These are phyloP conservation scores for Globisporangium orthogonon DNA, from an alignment of 352 stramenopile species.

Conservation along the genomic window DNA sequence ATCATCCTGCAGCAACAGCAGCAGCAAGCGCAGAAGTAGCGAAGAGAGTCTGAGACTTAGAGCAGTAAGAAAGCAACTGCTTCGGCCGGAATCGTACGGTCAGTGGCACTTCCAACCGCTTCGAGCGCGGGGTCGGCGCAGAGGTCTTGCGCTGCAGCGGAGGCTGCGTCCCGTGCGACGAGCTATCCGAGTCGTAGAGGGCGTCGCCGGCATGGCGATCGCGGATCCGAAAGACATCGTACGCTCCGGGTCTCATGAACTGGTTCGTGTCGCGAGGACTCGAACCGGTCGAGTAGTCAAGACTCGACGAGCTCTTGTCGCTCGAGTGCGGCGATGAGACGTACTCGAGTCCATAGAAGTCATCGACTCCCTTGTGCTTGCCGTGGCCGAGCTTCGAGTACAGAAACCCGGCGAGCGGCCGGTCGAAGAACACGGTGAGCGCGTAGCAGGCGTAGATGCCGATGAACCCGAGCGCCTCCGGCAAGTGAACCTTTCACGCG, in stretches of 20 bases:
- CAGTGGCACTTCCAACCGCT: background rate
- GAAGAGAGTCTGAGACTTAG: too few species aligned
- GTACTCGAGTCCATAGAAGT: constrained; percentile 18
- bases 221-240: constrained; percentile 29
- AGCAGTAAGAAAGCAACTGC: too few species aligned
- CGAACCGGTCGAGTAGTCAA: constrained; percentile 4
- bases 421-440: constrained; percentile 52
- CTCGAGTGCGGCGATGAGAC: constrained; percentile 10
- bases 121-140: constrained; percentile 44
- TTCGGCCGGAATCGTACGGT: background rate
- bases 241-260: constrained; percentile 15
- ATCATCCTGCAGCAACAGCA: background rate
- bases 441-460: constrained; percentile 64
- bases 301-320: constrained; percentile 22
- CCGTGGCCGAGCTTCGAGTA: constrained; percentile 10
- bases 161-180: constrained; percentile 22
- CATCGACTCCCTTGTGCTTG: constrained; percentile 26
- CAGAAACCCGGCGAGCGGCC: constrained; percentile 22
- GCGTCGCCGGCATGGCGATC: constrained; percentile 10
- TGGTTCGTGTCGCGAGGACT: background rate
- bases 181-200: constrained; percentile 45
- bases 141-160: constrained; percentile 50
- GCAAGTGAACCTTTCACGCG: constrained; percentile 34
- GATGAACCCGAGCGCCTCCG: constrained; percentile 64
- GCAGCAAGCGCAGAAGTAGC: too few species aligned